Evolutionary conservation across 2,329 filamentous ascomycete genomes (phyloP).

Genomic region (Trichoderma harzianum): DNA sequence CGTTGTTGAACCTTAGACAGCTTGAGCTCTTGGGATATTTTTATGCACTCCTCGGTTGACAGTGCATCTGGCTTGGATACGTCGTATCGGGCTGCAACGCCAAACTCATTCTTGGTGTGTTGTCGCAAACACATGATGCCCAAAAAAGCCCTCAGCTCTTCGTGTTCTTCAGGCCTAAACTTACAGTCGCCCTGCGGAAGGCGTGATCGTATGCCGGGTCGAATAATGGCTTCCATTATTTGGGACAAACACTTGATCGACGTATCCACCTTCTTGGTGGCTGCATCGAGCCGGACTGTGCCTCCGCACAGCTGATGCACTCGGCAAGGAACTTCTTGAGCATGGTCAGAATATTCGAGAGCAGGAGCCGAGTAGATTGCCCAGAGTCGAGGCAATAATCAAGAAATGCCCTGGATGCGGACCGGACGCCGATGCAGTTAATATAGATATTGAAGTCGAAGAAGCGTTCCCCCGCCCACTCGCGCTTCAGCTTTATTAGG

Average conservation of each 20-base stretch:
- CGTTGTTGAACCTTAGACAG: background rate
- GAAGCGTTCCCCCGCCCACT: background rate
- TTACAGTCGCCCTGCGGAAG: background rate
- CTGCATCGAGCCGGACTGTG: background rate
- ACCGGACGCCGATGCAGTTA: background rate
- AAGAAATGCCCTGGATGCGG: background rate
- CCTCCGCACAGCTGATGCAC: background rate
- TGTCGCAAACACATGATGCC: background rate
- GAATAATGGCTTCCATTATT: background rate
- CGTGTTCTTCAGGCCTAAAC: background rate
- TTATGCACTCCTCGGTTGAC: background rate
- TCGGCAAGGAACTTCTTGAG: background rate
- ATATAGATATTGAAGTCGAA: background rate
- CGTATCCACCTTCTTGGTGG: background rate
- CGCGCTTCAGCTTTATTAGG: background rate
- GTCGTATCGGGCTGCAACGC: background rate
- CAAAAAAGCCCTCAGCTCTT: background rate
- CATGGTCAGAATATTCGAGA: background rate
- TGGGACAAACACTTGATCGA: accelerated
- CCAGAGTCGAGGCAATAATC: background rate
- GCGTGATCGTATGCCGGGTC: background rate
- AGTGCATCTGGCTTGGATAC: background rate
- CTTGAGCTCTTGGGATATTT: background rate
- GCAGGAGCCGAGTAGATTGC: too few species aligned
- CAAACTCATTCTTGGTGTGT: background rate